Evolutionary conservation across 2,329 filamentous ascomycete genomes (phyloP), one percentile per base, ranked within the genome.

Genomic region (Paracorniculantispora psalliotae): DNA sequence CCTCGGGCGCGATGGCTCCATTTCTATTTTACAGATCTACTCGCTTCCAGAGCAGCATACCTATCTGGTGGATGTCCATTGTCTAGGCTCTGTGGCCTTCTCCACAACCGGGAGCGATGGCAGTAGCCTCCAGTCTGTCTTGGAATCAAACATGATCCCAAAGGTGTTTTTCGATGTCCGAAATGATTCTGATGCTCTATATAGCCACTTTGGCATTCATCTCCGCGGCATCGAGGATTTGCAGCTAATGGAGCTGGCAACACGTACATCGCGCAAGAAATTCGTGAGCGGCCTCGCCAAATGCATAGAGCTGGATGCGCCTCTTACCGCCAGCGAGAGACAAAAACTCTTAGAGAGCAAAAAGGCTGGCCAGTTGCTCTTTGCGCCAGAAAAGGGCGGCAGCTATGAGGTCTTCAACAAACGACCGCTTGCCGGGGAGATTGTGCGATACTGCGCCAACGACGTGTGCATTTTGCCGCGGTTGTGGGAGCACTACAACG

Each of bases 131-230:
- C 17, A 35, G 28, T 15, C 17, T 3, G 10, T 41, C 13, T 26
- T 52, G 3, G 49, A 52, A 26, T 52, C 19, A n/a, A 4, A 7
- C 0, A 21, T 5, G 13, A 47, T 26, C 79, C 17, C 67, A 0
- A 85, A 86, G 62, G 77, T 79, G 30, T 75, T 86, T 61, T 86
- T 84, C 63, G 83, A 87, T 61, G 72, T 86, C 17, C 79, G 82
- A 2, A 81, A 80, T 62, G 81, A 85, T 63, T 81, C 83, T 0
- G 79, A 85, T 63, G 81, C 82, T 0, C 67, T 87, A 0, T 82
- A 73, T 64, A 65, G 46, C 47, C 77, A 75, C 35, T 84, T 70
- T 61, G 43, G 65, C 0, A 71, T 86, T 61, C 25, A 59, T 0
- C 63, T 86, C 0, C 60, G 63, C 0, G 77, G 79, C 0, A 65